Percentiles rank a stretch among this genome's conserved stretches.
Conservation (phyloP, 345 rosid genomes). For the Brassica juncea region DNA sequence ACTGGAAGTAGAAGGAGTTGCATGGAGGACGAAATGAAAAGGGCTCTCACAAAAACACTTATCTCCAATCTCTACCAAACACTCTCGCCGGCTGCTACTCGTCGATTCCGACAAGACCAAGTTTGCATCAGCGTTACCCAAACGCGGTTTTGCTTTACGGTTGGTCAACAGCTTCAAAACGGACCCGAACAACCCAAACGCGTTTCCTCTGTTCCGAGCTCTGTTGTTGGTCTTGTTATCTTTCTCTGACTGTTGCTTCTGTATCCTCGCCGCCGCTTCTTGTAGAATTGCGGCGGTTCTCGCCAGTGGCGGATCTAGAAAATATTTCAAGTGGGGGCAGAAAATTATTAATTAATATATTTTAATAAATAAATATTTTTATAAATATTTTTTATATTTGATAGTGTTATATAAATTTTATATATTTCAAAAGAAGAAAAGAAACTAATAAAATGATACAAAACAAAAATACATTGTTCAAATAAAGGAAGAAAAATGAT, state of each 20-base stretch:
- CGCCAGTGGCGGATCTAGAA: neutral
- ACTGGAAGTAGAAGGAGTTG: constrained; percentile 54
- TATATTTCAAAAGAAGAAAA: too few species aligned
- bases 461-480: too few species aligned
- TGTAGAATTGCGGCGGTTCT: constrained; percentile 51
- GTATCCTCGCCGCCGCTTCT: constrained; percentile 82
- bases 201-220: constrained; percentile 39
- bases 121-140: constrained; percentile 28
- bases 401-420: too few species aligned
- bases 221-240: constrained; percentile 27
- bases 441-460: too few species aligned
- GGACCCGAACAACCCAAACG: constrained; percentile 56
- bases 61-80: constrained; percentile 35
- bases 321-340: too few species aligned
- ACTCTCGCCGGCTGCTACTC: constrained; percentile 28
- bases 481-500: too few species aligned
- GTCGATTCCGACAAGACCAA: constrained; percentile 23
- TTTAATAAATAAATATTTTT: too few species aligned
- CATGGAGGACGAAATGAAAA: constrained; percentile 61
- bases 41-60: constrained; percentile 61
- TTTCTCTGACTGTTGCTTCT: constrained; percentile 44
- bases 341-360: too few species aligned
- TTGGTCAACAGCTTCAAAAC: constrained; percentile 55
- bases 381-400: too few species aligned
- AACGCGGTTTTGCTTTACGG: constrained; percentile 38